Conservation (phyloP, 495 filamentous ascomycete genomes). For the Daldinia grandis region DNA sequence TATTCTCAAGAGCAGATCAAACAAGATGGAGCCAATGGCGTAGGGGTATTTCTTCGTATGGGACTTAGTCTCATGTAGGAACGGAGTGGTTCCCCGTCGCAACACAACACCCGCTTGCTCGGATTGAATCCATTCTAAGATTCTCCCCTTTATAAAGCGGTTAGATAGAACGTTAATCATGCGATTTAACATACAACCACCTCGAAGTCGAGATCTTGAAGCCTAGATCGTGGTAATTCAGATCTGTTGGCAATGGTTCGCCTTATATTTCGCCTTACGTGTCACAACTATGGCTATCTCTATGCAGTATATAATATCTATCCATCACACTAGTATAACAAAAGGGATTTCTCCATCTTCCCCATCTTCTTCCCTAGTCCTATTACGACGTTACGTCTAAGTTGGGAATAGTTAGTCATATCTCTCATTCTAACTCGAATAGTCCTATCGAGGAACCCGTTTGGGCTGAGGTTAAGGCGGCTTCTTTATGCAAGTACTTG, state of each 20-base stretch:
- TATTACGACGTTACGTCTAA: too few species aligned
- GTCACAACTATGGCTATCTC: neutral
- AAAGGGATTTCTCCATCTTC: too few species aligned
- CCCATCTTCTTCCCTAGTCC: too few species aligned
- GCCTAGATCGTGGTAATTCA: neutral
- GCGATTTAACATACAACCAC: neutral
- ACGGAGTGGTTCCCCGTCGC: slow-evolving; percentile 3
- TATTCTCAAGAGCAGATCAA: neutral
- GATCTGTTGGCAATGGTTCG: neutral
- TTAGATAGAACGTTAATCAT: slow-evolving; percentile 1
- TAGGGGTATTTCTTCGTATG: neutral
- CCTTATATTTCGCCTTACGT: neutral
- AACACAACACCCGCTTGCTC: neutral
- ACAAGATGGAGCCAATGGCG: slow-evolving; percentile 47
- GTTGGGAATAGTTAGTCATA: too few species aligned
- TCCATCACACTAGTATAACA: too few species aligned
- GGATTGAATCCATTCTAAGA: neutral
- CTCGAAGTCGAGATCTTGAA: neutral
- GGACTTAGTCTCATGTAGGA: neutral
- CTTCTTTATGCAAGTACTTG: neutral
- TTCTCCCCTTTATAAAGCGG: neutral
- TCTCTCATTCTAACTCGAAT: too few species aligned
- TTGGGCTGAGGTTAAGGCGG: neutral
- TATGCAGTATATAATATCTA: neutral
- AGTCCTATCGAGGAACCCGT: neutral